Base-by-base conservation (phyloP, 805 yeast genomes). In the Candida quercuum region DNA sequence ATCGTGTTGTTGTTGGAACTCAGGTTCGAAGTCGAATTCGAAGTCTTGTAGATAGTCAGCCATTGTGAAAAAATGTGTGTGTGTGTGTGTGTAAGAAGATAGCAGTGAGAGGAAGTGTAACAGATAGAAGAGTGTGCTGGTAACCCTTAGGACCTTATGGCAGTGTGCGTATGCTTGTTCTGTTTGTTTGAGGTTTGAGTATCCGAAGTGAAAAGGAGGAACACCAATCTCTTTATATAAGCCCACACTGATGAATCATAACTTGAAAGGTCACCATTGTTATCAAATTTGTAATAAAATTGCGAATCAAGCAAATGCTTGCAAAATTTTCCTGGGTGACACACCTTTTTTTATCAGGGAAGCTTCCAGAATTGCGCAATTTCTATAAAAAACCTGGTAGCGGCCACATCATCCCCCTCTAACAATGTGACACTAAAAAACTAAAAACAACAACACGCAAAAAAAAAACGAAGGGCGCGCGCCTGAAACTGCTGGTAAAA, bases 41-140 rank as follows among this genome's bases (percentile, higher is more conserved):
- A 41, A 41, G 35, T 41, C 41, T 30, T 38, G 39, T 32, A 42
- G 40, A 27, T 42, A 42, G 33, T 42, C 45, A 17, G 40, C 36
- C 43, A 37, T 43, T 29, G 36, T 36, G n/a, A n/a, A n/a, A n/a
- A n/a, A n/a, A n/a, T n/a, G n/a, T 6, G 14, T 17, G 13, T 25
- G 21, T 28, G 32, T 28, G 22, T 28, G 22, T 9, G 5, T 14
- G 22, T 17, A 19, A 14, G 17, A 5, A 18, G 9, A 7, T 28
- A 26, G 16, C 15, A 26, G n/a, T n/a, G n/a, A n/a, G n/a, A n/a
- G n/a, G 24, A 22, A 22, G 24, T 22, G 24, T 22, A 11, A n/a
- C n/a, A n/a, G n/a, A n/a, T n/a, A n/a, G n/a, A n/a, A n/a, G n/a
- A n/a, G n/a, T n/a, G n/a, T n/a, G n/a, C n/a, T n/a, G n/a, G n/a